Conservation (phyloP, 2,329 filamentous ascomycete species). For the Monosporascus sp. region DNA sequence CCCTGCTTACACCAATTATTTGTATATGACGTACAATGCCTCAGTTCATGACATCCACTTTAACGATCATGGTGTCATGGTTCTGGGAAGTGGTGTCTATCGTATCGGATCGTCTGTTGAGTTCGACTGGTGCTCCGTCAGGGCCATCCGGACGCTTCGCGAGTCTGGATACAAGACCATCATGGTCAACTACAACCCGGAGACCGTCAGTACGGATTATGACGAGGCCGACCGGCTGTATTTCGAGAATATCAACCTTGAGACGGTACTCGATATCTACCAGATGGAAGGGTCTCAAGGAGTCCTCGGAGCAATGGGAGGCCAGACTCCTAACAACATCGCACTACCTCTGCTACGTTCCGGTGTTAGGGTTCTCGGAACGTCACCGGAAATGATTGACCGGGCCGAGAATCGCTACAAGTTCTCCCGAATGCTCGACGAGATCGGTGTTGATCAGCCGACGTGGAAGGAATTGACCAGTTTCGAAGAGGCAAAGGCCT, state of each 20-base stretch:
- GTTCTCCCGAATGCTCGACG: constrained; percentile 96
- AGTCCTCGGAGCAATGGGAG: constrained; percentile 92
- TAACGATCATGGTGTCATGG: constrained; percentile 90
- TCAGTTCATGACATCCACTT: constrained; percentile 79
- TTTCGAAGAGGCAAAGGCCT: constrained; percentile 80
- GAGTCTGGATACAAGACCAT: constrained; percentile 85
- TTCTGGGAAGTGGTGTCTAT: constrained; percentile 92
- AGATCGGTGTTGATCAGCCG: constrained; percentile 91
- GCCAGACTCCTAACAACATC: constrained; percentile 97
- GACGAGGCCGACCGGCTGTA: constrained; percentile 93
- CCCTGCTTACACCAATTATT: constrained; percentile 89
- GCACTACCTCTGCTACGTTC: constrained; percentile 81
- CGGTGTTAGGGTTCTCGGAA: constrained; percentile 89
- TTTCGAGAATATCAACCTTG: constrained; percentile 91
- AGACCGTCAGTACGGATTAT: constrained; percentile 86
- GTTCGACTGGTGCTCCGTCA: constrained; percentile 98
- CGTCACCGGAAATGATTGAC: constrained; percentile 98
- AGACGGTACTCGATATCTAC: constrained; percentile 91
- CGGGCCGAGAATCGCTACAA: constrained; percentile 96
- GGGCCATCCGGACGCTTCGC: constrained; percentile 85
- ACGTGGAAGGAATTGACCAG: constrained; percentile 97
- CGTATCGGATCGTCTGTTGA: constrained; percentile 96
- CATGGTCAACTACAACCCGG: constrained; percentile 77
- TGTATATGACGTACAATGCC: constrained; percentile 94
- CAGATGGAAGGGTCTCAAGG: constrained; percentile 77